Base-by-base conservation (phyloP, 495 filamentous ascomycete genomes). In the Delitschia confertaspora region DNA sequence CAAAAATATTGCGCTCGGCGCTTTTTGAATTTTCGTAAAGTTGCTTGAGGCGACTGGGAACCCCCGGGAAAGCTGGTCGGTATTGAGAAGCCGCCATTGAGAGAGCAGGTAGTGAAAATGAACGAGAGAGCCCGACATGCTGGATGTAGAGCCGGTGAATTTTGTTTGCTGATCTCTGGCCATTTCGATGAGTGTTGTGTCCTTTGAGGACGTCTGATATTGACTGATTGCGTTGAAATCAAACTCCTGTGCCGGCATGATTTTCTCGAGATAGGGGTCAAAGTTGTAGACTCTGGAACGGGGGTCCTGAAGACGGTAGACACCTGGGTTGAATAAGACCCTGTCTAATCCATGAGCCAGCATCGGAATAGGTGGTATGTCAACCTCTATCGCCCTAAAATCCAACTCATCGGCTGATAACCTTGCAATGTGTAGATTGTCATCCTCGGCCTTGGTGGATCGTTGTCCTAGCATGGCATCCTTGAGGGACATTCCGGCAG, bases 51-150 rank as follows among this genome's bases (percentile, higher is more conserved):
- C 69, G 0, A 74, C 69, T 0, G 67, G 63, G 55, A 95, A 91
- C 0, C 62, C 53, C 41, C 72, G 71, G 1, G 87, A 93, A 2
- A 95, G 45, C 49, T 67, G 73, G 2, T 56, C 51, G 5, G 72
- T 58, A 51, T 87, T 85, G 48, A 94, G 67, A 21, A 63, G 59
- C 27, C 91, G 78, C 85, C 84, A 96, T 14, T 71, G 56, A 0
- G 89, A 95, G 2, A 99, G 72, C 18, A 96, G 78, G 57, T 74
- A 95, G 60, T 99, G 91, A 62, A 96, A 95, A 47, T 96, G 91
- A 3, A 78, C 71, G 27, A 99, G 71, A 33, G 79, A 76, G 2
- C 80, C 72, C 3, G 88, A 95, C 88, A 94, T 95, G 62, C 87
- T 95, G 1, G 91, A 96, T 4, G 91, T 94, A 17, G 91, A 96